Base-by-base conservation (phyloP, 345 rosid species). In the Luvunga scandens region DNA sequence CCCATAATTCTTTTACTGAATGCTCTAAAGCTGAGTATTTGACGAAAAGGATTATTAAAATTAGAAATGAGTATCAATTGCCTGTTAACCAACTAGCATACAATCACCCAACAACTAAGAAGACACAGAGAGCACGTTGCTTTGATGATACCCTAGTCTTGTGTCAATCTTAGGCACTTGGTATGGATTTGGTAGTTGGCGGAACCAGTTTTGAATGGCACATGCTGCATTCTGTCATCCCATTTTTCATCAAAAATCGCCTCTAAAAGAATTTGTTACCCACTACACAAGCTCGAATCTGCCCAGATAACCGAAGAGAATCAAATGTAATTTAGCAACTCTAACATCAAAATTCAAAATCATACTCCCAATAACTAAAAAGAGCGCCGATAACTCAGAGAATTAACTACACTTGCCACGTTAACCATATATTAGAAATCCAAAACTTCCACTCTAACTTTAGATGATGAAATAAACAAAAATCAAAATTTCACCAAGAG, bases 91-190 rank as follows among this genome's bases (percentile, higher is more conserved):
- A 77, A 95, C 98, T 9, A 95, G 79, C 77, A 93, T 79, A 86
- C 98, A 95, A 79, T 95, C 98, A n/a, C 98, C 98, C 98, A 39
- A 85, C 93, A 59, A 95, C 98, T 83, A 95, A 79, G 30, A 92
- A 69, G 62, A 90, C 77, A 76, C 93, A 92, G 70, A 93, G 93
- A 72, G 83, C 90, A 56, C 90, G 90, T 62, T 84, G 92, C 82
- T 95, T 95, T 0, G 95, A 90, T 4, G 98, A 92, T 2, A 85
- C 83, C 83, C 91, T 80, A 83, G 31, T 89, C 86, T 89, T 93
- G 71, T 87, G 89, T 25, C 81, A 82, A 36, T 91, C 98, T 83
- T 93, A 94, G 71, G 98, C 98, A 85, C 88, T 90, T 1, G 95
- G 79, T 48, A 92, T 73, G 27, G 93, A 78, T 86, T 76, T 90